Evolutionary conservation across 2,329 filamentous ascomycete genomes (phyloP).

Genomic region (Aspergillus sp.): DNA sequence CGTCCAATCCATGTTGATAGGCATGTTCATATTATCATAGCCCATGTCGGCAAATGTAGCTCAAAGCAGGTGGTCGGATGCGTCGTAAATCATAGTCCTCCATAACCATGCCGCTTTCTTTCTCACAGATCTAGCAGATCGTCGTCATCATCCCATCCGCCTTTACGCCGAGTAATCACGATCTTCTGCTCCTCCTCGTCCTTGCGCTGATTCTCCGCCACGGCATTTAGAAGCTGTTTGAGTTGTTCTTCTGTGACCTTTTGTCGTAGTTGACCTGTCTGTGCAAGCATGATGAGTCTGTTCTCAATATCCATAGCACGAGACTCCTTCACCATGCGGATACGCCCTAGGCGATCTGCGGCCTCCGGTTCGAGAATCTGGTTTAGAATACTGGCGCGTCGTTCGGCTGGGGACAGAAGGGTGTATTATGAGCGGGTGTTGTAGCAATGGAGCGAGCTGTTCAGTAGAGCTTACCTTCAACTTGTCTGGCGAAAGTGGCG

Average conservation of each 20-base stretch:
- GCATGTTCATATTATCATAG: not conserved
- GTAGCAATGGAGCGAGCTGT: not conserved
- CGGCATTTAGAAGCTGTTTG: conserved; percentile 83
- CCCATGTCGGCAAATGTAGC: not conserved
- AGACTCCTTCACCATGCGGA: conserved; percentile 91
- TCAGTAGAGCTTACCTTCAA: conserved; percentile 24
- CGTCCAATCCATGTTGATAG: not conserved
- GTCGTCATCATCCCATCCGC: conserved; percentile 76
- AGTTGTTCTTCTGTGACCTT: conserved; percentile 93
- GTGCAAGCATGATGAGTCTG: conserved; percentile 85
- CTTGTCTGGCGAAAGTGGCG: conserved; percentile 25
- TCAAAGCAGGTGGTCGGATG: conserved; percentile 5
- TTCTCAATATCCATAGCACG: conserved; percentile 90
- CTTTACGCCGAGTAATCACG: conserved; percentile 79
- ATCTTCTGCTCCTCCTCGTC: conserved; percentile 72
- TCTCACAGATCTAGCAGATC: conserved; percentile 45
- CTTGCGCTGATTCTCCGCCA: conserved; percentile 69
- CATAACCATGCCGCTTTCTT: not conserved
- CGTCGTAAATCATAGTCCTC: conserved; percentile 10
- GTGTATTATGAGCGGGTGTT: not conserved
- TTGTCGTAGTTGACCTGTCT: conserved; percentile 77
- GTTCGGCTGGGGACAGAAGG: conserved; percentile 25
- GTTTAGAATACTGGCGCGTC: conserved; percentile 61
- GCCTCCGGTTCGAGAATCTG: conserved; percentile 96
- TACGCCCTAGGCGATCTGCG: conserved; percentile 87